A percentile compares a stretch with the other conserved stretches of the same genome.
phyloP scores from a whole-genome alignment of 129 eudicot species.

The Lactuca sativa region DNA sequence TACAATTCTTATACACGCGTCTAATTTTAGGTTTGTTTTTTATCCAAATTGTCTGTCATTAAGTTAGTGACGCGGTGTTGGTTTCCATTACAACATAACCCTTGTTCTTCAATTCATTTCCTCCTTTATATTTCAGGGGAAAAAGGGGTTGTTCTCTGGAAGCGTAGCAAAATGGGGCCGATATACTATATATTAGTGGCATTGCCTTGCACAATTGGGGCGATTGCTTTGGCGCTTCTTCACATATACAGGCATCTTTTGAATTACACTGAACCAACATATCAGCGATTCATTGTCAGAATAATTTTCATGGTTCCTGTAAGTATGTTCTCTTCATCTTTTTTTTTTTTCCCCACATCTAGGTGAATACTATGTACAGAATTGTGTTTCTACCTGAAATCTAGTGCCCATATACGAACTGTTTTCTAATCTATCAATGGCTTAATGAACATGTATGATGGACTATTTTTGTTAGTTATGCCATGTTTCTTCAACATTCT shows the following conservation, averaged over 20 bases:
- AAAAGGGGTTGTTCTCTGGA: constrained; percentile 18
- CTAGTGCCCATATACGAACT: neutral
- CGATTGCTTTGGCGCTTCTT: constrained; percentile 62
- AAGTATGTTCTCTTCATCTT: constrained; percentile 29
- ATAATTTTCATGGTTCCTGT: constrained; percentile 98
- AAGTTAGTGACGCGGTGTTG: neutral
- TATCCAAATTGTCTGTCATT: neutral
- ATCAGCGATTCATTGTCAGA: constrained; percentile 90
- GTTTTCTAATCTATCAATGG: neutral
- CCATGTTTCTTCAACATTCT: neutral
- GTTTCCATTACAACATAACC: neutral
- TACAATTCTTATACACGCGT: constrained; percentile 17
- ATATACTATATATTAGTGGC: constrained; percentile 61
- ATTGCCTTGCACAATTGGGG: constrained; percentile 88
- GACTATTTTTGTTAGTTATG: constrained; percentile 2
- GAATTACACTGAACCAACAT: constrained; percentile 94
- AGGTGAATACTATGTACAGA: neutral
- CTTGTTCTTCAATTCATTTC: neutral
- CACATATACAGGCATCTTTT: constrained; percentile 85
- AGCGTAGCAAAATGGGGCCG: constrained; percentile 61
- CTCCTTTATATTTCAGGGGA: constrained; percentile 18
- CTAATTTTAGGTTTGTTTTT: constrained; percentile 2
- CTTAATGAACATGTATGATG: neutral
- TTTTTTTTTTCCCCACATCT: neutral
- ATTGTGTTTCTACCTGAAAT: neutral